Base-by-base conservation (phyloP, 441 rosid genomes). In the Populus hybrid region DNA sequence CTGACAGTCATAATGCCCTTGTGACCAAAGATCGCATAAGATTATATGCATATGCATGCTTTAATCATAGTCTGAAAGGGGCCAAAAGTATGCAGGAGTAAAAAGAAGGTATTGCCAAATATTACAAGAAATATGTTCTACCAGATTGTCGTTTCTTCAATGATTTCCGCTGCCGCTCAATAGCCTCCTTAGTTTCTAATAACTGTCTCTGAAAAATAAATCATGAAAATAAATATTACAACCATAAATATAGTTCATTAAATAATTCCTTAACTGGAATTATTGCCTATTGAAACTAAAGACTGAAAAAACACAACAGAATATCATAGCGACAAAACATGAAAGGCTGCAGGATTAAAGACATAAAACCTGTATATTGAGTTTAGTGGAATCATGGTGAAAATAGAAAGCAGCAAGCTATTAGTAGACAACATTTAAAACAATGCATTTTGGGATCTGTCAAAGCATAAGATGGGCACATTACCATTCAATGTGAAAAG, bases 61-160 rank as follows among this genome's bases (percentile, higher is more conserved):
- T 24, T 23, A 35, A 70, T 63, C 35, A 20, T 9, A 69, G n/a
- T 10, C 10, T 23, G 10, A 35, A 20, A 8, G 61, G 7, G 7
- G 1, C 34, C 21, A 71, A 3, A 64, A 54, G 23, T 59, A 61
- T 35, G 24, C 24, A 6, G 10, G 40, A 34, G 50, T 14, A 66
- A 40, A 68, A 8, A 23, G 14, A 26, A 6, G 11, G 46, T 28
- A 35, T 54, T 42, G 20, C 73, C 14, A 70, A 79, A 42, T 40
- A 73, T 34, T 26, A 57, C 69, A 78, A 12, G 73, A 73, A 32
- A 28, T 35, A 78, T 67, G 63, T 69, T 78, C 86, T 87, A 90
- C 97, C 97, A 84, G 90, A 85, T 85, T 90, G 97, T 68, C 96
- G 92, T 84, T 97, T 97, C 93, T 97, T 97, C 78, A 97, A 85